These are phyloP conservation scores for Eutrema salsugineum DNA, from an alignment of 441 rosid species.

Conservation along the genomic window DNA sequence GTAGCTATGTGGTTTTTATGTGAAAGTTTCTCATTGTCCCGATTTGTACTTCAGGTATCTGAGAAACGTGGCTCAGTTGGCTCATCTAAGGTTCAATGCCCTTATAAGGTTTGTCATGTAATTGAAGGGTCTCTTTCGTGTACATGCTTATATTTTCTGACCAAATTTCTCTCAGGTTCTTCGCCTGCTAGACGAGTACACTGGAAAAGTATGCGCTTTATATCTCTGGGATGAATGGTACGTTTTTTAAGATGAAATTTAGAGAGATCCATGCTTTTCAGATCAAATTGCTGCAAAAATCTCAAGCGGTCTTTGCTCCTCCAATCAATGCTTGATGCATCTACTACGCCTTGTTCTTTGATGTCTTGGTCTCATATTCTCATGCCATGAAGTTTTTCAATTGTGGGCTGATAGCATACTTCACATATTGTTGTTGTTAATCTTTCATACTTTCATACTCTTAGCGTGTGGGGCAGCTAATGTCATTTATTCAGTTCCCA, in stretches of 20 bases:
- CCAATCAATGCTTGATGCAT: slow-evolving; percentile 1
- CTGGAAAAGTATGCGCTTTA: slow-evolving; percentile 79
- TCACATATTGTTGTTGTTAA: not conserved
- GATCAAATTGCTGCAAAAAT: slow-evolving; percentile 4
- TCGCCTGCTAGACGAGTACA: slow-evolving; percentile 84
- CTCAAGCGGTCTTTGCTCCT: not conserved
- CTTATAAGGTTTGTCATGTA: slow-evolving; percentile 60
- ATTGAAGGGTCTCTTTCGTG: not conserved
- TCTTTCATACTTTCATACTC: not conserved
- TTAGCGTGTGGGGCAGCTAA: not conserved
- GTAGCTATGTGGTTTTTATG: slow-evolving; percentile 4
- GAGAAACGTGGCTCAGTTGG: slow-evolving; percentile 55
- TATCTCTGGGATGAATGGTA: slow-evolving; percentile 92
- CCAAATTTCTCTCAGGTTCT: slow-evolving; percentile 66
- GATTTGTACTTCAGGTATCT: slow-evolving; percentile 52
- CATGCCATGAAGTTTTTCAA: slow-evolving; percentile 1
- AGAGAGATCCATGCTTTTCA: slow-evolving; percentile 1
- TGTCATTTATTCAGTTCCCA: not conserved
- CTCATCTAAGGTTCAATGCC: slow-evolving; percentile 36
- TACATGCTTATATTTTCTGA: slow-evolving; percentile 23
- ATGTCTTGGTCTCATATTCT: slow-evolving; percentile 6
- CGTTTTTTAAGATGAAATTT: slow-evolving; percentile 1
- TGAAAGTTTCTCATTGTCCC: slow-evolving; percentile 6
- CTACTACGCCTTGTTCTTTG: not conserved
- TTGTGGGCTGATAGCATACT: not conserved